These are phyloP conservation scores for Pelargonium australe DNA, from an alignment of 441 rosid genomes.

Conservation along the genomic window DNA sequence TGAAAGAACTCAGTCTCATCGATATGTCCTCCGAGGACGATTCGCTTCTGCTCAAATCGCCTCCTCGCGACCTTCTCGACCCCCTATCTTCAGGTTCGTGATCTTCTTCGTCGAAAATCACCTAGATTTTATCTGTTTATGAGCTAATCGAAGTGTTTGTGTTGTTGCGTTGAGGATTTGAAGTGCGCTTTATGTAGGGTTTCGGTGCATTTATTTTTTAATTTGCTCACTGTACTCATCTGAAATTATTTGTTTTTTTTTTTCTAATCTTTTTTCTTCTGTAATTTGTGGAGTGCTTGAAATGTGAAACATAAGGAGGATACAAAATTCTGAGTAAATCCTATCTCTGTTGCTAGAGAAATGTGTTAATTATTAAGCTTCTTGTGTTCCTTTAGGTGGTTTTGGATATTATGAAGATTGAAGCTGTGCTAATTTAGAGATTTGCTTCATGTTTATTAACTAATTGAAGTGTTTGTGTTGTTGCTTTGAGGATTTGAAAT, in stretches of 20 bases:
- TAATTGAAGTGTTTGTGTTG: no score
- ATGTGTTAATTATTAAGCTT: not conserved
- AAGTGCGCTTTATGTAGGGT: not conserved
- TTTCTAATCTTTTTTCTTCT: no score
- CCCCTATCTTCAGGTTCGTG: slow-evolving; percentile 32
- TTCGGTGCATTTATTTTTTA: not conserved
- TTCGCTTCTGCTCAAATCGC: slow-evolving; percentile 50
- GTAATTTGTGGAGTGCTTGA: not conserved
- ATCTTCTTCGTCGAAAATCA: not conserved
- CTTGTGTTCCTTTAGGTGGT: no score
- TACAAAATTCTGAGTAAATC: not conserved
- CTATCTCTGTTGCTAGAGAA: not conserved
- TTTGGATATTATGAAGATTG: not conserved
- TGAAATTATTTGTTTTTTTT: not conserved
- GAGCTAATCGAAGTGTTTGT: not conserved
- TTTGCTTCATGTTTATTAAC: not conserved
- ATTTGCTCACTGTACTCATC: not conserved
- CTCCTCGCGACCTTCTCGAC: slow-evolving; percentile 28
- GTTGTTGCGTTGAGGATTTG: no score
- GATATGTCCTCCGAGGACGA: slow-evolving; percentile 82
- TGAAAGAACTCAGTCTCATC: slow-evolving; percentile 51
- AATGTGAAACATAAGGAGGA: not conserved
- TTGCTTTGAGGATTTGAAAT: no score
- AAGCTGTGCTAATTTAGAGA: slow-evolving; percentile 5
- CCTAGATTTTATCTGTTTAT: not conserved